Evolutionary conservation across 2,329 filamentous ascomycete genomes (phyloP).

Genomic region (Colletotrichum lupini): DNA sequence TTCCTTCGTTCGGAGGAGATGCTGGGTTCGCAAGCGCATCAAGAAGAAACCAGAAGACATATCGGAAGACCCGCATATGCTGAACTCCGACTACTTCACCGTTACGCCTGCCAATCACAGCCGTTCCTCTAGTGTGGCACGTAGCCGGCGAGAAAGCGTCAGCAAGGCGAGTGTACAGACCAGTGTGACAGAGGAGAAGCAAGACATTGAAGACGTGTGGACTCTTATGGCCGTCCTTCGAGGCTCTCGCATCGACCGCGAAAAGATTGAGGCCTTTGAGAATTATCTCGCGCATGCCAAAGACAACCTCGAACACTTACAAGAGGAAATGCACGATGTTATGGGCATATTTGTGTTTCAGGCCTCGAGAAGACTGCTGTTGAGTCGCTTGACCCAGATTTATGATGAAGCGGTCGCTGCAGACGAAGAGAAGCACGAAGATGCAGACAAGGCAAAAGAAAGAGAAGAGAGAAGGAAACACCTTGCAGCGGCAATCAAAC

Average conservation of each 20-base stretch:
- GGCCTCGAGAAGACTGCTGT: constrained; percentile 81
- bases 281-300: constrained; percentile 83
- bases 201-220: constrained; percentile 69
- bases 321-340: constrained; percentile 83
- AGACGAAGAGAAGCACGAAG: constrained; percentile 53
- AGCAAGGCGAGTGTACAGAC: constrained; percentile 52
- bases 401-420: constrained; percentile 66
- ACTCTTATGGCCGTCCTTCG: constrained; percentile 77
- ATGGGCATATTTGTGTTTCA: constrained; percentile 93
- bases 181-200: constrained; percentile 31
- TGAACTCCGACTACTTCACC: constrained; percentile 84
- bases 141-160: constrained; percentile 46
- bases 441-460: constrained; percentile 43
- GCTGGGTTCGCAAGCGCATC: constrained; percentile 86
- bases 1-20: constrained; percentile 89
- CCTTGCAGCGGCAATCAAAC: constrained; percentile 78
- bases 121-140: constrained; percentile 37
- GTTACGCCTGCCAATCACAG: constrained; percentile 66
- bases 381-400: constrained; percentile 75
- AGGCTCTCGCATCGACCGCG: constrained; percentile 82
- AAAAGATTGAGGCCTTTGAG: constrained; percentile 87
- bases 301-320: constrained; percentile 80
- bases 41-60: constrained; percentile 65
- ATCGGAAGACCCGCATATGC: constrained; percentile 68
- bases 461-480: constrained; percentile 68